These are phyloP conservation scores for Dendrothele bispora DNA, from an alignment of 768 basidiomycete genomes.

Conservation along the genomic window DNA sequence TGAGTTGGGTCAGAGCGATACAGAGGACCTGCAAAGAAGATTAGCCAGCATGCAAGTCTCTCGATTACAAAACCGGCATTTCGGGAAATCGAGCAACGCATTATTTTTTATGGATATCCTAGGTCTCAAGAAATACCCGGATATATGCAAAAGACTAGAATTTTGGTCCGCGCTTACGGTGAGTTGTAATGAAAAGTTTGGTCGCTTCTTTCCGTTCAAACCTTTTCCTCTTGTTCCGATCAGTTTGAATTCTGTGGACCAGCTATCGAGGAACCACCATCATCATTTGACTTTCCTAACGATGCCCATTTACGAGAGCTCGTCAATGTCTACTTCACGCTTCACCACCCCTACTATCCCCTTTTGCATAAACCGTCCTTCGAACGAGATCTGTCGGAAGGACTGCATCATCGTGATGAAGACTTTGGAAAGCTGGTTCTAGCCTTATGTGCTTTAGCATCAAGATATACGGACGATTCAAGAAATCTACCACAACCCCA, in stretches of 20 bases:
- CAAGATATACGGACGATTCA: constrained; percentile 59
- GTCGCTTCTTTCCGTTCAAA: neutral
- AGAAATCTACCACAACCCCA: constrained; percentile 21
- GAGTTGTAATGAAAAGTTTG: constrained; percentile 4
- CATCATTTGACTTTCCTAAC: constrained; percentile 41
- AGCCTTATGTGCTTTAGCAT: constrained; percentile 57
- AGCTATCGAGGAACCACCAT: neutral
- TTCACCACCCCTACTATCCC: constrained; percentile 56
- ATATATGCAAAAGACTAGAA: constrained; percentile 13
- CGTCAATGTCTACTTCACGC: constrained; percentile 64
- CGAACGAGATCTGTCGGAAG: constrained; percentile 45
- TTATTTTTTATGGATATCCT: constrained; percentile 35
- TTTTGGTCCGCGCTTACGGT: constrained; percentile 26
- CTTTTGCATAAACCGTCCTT: constrained; percentile 77
- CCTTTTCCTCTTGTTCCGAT: neutral
- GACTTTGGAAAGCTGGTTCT: constrained; percentile 50
- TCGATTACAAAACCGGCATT: constrained; percentile 16
- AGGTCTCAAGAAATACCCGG: constrained; percentile 30
- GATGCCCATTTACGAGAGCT: constrained; percentile 53
- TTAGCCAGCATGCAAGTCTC: no score
- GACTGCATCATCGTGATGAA: constrained; percentile 49
- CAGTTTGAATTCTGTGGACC: neutral
- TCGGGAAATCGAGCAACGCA: constrained; percentile 37
- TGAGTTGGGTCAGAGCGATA: no score
- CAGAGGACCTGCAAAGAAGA: no score